Evolutionary conservation across 176 grass and related monocot genomes (phyloP).

Genomic region (Echinochloa phyllopogon): DNA sequence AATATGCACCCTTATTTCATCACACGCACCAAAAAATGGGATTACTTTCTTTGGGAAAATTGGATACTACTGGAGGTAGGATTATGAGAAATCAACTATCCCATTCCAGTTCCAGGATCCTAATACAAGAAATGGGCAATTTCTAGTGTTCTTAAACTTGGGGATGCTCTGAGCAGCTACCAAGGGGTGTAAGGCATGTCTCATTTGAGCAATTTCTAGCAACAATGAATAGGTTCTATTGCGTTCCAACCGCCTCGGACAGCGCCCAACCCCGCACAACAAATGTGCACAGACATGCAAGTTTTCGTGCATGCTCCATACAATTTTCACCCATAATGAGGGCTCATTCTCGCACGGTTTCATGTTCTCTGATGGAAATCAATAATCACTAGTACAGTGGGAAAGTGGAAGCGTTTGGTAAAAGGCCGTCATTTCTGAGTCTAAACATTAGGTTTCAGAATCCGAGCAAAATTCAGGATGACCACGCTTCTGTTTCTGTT

Average conservation of each 20-base stretch:
- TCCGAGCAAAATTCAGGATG: too few relatives aligned
- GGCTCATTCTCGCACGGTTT: neutral
- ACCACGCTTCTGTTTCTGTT: conserved; percentile 12
- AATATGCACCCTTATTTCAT: neutral
- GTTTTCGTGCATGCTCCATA: neutral
- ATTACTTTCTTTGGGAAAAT: neutral
- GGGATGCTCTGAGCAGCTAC: neutral
- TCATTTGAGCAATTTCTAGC: neutral
- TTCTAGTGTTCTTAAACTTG: neutral
- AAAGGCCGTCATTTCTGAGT: too few relatives aligned
- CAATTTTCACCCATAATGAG: neutral
- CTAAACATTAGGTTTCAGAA: too few relatives aligned
- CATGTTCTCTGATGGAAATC: neutral
- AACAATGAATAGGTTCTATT: neutral
- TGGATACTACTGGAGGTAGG: neutral
- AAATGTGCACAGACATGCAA: conserved; percentile 14
- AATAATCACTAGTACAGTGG: neutral
- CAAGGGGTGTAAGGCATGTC: neutral
- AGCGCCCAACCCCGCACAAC: neutral
- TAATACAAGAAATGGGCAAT: neutral
- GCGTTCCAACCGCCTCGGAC: neutral
- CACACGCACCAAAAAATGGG: neutral
- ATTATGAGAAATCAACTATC: neutral
- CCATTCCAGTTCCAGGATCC: neutral
- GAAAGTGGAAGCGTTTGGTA: too few relatives aligned